Base-by-base conservation (phyloP, 2,329 filamentous ascomycete species). In the Neonectria ditissima region DNA sequence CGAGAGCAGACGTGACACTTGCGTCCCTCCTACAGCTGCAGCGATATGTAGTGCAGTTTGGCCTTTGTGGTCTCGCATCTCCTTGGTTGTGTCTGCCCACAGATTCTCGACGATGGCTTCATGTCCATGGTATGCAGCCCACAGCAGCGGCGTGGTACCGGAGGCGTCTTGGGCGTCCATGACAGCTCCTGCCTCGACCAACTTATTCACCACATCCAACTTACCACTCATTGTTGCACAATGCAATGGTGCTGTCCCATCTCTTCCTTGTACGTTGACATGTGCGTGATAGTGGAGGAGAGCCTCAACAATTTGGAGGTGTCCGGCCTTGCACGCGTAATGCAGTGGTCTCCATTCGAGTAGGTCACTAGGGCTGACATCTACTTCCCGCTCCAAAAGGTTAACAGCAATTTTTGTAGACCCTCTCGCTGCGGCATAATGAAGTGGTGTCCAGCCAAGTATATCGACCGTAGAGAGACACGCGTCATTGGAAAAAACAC, bases 331-430 rank as follows among this genome's bases (percentile, higher is more conserved):
- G 63, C 57, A 51, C 37, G 67, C 69, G 59, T 73, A 74, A 62
- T 75, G 70, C 16, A 75, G 59, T 26, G 73, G 71, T 14, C 71
- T 73, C 54, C 65, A 67, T 34, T 57, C 69, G 13, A 20, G 37
- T 20, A 67, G 34, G 32, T 73, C 66, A 30, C 39, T 20, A 1
- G 51, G 43, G 18, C 67, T 65, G 13, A 53, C 52, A 34, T 72
- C 53, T 2, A 59, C 66, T 48, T 51, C 37, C 5, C 8, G 13
- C 4, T 26, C 5, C 2, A 67, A 20, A 18, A 69, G 59, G 20
- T 44, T 41, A n/a, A 11, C 3, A 9, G 51, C 32, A 3, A 14
- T 13, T 1, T 16, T 2, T 1, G 2, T 8, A 20, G 39, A 13
- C 13, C 41, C 24, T 24, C n/a, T 37, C 4, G 44, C 53, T 24